Base-by-base conservation (phyloP, 2,329 filamentous ascomycete genomes). In the Verticillium alfalfae region DNA sequence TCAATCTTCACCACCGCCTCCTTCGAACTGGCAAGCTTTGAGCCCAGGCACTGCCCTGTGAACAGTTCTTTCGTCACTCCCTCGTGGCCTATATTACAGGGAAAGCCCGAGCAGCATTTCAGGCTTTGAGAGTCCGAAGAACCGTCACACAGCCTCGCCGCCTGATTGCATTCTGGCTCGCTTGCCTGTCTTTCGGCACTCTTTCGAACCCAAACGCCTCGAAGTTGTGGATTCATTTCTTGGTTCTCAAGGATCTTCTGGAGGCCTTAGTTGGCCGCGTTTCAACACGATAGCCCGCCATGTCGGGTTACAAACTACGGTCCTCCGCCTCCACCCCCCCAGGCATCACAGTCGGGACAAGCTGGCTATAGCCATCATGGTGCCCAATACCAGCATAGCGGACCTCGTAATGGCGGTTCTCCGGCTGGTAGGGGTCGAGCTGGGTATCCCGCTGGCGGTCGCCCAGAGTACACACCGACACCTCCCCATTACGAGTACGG, bases 221-320 rank as follows among this genome's bases (percentile, higher is more conserved):
- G 18, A n/a, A 52, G 45, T 9, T 26, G 45, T 18, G 9, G n/a
- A 22, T 12, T 52, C 10, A n/a, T 10, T 52, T 26, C n/a, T 12
- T 26, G n/a, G 9, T 8, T 12, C 12, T 18, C 16, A 26, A 22
- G 12, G 45, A 18, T 18, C n/a, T 9, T 31, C 18, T 18, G 45
- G 9, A 26, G 13, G 3, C n/a, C 45, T 7, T 41, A n/a, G 13
- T 26, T 18, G 45, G 13, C 45, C 12, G 45, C 18, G 45, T 12
- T 22, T 18, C 45, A 8, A 52, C 10, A 52, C 16, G n/a, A n/a
- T 26, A 18, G 18, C 45, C 45, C 54, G 60, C 52, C 58, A 84
- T 84, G 81, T 76, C 81, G 26, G 71, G 73, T 37, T 84, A 84
- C 74, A 80, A 80, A 78, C 60, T 84, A 84, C 75, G 81, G 77